Evolutionary conservation across 2,329 filamentous ascomycete species (phyloP), one percentile per base, ranked within the genome.

Genomic region (Chalaropsis ovoidea): DNA sequence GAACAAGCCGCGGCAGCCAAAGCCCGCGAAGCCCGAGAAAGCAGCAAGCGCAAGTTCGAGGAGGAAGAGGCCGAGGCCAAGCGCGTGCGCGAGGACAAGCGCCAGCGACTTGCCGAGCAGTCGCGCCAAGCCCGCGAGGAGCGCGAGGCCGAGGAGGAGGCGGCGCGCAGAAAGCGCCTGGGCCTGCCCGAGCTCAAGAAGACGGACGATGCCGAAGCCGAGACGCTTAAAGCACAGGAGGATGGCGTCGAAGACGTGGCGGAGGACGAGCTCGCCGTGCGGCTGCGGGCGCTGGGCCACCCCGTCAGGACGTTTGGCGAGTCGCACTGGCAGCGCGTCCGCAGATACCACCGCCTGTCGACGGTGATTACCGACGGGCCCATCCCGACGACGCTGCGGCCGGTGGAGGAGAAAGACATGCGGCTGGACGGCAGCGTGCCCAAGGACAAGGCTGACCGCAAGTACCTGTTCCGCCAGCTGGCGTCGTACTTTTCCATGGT

Each of bases 401-500:
- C 90, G 0, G 86, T 97, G 1, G 84, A 88, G 7, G 92, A 95
- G 76, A 85, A 86, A 73, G 86, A 95, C 70, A 96, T 96, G 90
- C 93, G 92, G 75, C 85, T 97, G 27, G 78, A 84, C 1, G 79
- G 80, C 17, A 79, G 78, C 54, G 77, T 89, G 10, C 82, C 83
- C 1, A 80, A 77, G 70, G 88, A 92, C 70, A 78, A 77, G 22
- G 83, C 86, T 49, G 88, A 79, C 0, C 83, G 85, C 58, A 78
- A 81, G 56, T 91, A 88, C 75, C 78, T 99, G 49, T 93, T 88
- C 77, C 82, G 93, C 11, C 93, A 99, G 75, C 80, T 99, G 65
- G 89, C 89, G 22, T 94, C 89, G 61, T 99, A 96, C 78, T 97
- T 99, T 77, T 95, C 89, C 64, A 90, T 99, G 85, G 85, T 99